Evolutionary conservation across 352 stramenopile species (phyloP).

Genomic region (Globisporangium irregulare): DNA sequence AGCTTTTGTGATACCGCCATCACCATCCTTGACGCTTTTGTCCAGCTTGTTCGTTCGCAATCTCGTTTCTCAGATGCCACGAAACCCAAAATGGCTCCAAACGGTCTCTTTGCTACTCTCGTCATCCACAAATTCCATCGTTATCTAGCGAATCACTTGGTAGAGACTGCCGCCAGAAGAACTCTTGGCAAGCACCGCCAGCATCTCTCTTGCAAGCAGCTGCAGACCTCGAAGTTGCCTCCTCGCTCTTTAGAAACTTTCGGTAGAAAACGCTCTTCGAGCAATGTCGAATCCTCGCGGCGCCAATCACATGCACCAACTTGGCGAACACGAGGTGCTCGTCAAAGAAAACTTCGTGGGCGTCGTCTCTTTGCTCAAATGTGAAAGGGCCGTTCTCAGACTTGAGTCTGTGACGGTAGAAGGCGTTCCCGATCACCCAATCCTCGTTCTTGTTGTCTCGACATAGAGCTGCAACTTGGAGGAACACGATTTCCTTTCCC

Average conservation of each 20-base stretch:
- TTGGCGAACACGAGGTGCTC: constrained; percentile 12
- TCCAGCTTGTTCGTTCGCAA: neutral
- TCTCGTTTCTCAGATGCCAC: neutral
- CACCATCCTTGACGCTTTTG: neutral
- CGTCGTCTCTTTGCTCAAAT: neutral
- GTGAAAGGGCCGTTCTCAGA: neutral
- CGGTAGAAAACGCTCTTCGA: constrained; percentile 9
- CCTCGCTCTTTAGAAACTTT: constrained; percentile 5
- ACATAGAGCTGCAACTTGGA: constrained; percentile 13
- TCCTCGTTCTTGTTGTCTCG: constrained; percentile 16
- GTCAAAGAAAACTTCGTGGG: constrained; percentile 14
- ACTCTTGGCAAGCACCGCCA: neutral
- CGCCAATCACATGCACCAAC: constrained; percentile 12
- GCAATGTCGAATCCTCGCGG: neutral
- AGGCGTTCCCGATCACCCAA: constrained; percentile 19
- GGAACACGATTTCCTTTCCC: constrained; percentile 6
- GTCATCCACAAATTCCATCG: neutral
- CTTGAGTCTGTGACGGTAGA: neutral
- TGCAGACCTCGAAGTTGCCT: neutral
- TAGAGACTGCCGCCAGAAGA: constrained; percentile 1
- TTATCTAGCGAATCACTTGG: neutral
- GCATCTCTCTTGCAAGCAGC: neutral
- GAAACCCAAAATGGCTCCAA: neutral
- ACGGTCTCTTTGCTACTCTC: neutral
- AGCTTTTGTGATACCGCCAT: neutral